These are phyloP conservation scores for Paecilomyces sp. DNA, from an alignment of 2,329 filamentous ascomycete species.

Conservation along the genomic window DNA sequence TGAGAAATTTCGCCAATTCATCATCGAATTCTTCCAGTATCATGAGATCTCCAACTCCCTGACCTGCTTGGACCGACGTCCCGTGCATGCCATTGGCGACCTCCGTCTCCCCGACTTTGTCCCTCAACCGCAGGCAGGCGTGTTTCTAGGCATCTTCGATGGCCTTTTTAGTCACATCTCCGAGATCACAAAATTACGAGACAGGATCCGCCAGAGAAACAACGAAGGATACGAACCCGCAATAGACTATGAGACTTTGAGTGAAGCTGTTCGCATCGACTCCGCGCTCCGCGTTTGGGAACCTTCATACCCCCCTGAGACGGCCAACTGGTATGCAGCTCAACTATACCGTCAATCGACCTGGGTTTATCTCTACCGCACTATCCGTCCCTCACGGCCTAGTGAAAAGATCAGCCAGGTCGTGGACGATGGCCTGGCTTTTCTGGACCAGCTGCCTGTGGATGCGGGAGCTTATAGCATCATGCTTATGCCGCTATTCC, in stretches of 20 bases:
- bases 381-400: constrained; percentile 50
- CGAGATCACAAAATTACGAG: constrained; percentile 69
- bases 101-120: constrained; percentile 49
- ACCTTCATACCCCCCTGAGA: constrained; percentile 48
- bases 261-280: constrained; percentile 69
- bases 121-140: constrained; percentile 48
- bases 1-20: constrained; percentile 64
- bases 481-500: constrained; percentile 54
- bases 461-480: constrained; percentile 52
- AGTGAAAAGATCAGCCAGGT: constrained; percentile 49
- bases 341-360: constrained; percentile 57
- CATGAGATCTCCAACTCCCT: constrained; percentile 58
- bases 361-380: constrained; percentile 58
- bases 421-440: constrained; percentile 52
- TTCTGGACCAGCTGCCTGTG: constrained; percentile 48
- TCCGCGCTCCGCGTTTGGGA: constrained; percentile 67
- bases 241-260: constrained; percentile 66
- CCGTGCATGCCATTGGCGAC: constrained; percentile 46
- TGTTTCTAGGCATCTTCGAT: constrained; percentile 73
- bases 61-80: constrained; percentile 48
- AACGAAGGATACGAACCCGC: constrained; percentile 55
- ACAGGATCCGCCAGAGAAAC: constrained; percentile 64
- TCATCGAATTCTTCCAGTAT: constrained; percentile 75
- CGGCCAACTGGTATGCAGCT: constrained; percentile 49
- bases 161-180: constrained; percentile 73